Evolutionary conservation across 148 eudicot genomes (phyloP).

Genomic region (Silene uniflora): DNA sequence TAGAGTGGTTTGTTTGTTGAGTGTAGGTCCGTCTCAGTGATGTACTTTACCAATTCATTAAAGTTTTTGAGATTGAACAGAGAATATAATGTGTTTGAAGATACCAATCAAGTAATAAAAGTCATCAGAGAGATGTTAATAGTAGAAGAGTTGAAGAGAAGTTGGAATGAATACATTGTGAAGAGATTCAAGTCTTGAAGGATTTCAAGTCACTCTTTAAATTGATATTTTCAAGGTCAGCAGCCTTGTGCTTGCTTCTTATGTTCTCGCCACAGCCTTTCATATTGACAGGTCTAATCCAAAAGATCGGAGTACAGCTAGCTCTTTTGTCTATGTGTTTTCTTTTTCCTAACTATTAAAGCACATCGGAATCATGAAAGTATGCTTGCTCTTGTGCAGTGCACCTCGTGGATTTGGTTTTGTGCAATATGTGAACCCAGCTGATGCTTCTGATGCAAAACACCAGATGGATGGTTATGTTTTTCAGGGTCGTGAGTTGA

Average conservation of each 20-base stretch:
- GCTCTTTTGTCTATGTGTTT: neutral
- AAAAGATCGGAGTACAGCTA: conserved; percentile 12
- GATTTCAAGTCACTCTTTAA: conserved; percentile 83
- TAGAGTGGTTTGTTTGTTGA: neutral
- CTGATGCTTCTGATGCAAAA: conserved; percentile 88
- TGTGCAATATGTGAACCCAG: conserved; percentile 75
- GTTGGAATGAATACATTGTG: neutral
- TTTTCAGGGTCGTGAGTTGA: conserved; percentile 58
- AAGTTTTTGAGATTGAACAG: conserved; percentile 77
- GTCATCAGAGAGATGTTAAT: conserved; percentile 77
- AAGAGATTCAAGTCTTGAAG: conserved; percentile 94
- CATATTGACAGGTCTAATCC: conserved; percentile 25
- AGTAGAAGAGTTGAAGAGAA: conserved; percentile 73
- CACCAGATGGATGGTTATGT: conserved; percentile 76
- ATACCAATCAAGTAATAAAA: conserved; percentile 84
- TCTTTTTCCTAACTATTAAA: too few species aligned
- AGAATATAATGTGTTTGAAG: conserved; percentile 75
- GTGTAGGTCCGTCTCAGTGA: conserved; percentile 5
- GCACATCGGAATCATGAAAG: neutral
- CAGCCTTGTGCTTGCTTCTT: conserved; percentile 73
- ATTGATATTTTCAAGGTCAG: conserved; percentile 83
- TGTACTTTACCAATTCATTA: conserved; percentile 31
- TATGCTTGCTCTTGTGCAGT: conserved; percentile 30
- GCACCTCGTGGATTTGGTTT: conserved; percentile 89
- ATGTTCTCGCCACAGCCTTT: conserved; percentile 46